Evolutionary conservation across 108 stramenopile species (phyloP).

Genomic region (Cylindrotheca fusiformis): DNA sequence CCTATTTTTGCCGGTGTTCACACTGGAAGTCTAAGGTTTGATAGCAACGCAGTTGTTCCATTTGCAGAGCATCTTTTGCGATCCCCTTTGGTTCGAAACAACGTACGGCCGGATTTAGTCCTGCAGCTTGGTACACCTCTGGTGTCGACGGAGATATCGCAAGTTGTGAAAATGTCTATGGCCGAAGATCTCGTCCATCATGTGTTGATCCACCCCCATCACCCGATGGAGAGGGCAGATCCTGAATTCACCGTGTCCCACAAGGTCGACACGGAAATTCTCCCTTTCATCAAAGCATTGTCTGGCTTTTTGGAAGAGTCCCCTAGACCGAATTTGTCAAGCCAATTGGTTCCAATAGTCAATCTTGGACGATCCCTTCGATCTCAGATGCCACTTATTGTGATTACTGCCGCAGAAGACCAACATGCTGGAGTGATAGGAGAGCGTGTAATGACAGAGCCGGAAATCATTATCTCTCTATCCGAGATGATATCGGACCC

Average conservation of each 20-base stretch:
- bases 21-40: constrained; percentile 54
- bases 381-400: constrained; percentile 59
- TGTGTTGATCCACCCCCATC: constrained; percentile 66
- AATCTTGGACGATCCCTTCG: constrained; percentile 49
- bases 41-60: constrained; percentile 54
- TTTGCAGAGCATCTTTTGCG: constrained; percentile 83
- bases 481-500: constrained; percentile 38
- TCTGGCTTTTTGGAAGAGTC: not conserved
- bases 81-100: constrained; percentile 48
- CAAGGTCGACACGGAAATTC: constrained; percentile 49
- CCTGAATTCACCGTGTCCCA: constrained; percentile 71
- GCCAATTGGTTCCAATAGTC: constrained; percentile 62
- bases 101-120: constrained; percentile 80
- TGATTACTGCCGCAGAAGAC: constrained; percentile 38
- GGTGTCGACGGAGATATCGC: constrained; percentile 73
- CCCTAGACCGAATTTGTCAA: constrained; percentile 14
- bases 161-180: constrained; percentile 42
- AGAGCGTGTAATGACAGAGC: constrained; percentile 56
- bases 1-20: constrained; percentile 81
- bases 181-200: constrained; percentile 31
- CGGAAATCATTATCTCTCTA: constrained; percentile 70
- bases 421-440: not conserved
- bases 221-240: constrained; percentile 62
- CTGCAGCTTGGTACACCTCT: constrained; percentile 86
- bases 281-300: constrained; percentile 24